These are phyloP conservation scores for Sporothrix humicola DNA, from an alignment of 2,329 filamentous ascomycete species.

Conservation along the genomic window DNA sequence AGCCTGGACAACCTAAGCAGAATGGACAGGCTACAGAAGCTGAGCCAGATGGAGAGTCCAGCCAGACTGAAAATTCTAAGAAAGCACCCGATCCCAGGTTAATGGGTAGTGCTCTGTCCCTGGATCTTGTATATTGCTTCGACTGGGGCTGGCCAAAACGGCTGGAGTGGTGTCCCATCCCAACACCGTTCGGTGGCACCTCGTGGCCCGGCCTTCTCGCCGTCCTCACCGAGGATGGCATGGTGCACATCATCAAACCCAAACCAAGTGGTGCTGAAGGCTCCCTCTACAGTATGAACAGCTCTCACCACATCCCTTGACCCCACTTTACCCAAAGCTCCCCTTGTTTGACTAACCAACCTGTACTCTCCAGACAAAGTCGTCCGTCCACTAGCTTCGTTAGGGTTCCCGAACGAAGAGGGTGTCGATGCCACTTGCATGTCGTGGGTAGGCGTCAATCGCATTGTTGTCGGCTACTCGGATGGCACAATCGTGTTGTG, in stretches of 20 bases:
- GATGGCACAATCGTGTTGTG: conserved; percentile 63
- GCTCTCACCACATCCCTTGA: too few species aligned
- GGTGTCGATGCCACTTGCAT: conserved; percentile 58
- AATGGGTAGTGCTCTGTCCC: too few species aligned
- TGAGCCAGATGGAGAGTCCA: too few species aligned
- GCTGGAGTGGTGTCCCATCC: conserved; percentile 60
- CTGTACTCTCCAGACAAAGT: conserved; percentile 50
- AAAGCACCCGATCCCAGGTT: too few species aligned
- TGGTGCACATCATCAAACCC: conserved; percentile 56
- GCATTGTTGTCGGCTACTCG: conserved; percentile 60
- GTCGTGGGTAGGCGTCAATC: conserved; percentile 62
- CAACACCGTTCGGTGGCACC: conserved; percentile 40
- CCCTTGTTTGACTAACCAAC: background rate
- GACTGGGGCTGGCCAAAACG: conserved; percentile 58
- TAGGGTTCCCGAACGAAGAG: conserved; percentile 55
- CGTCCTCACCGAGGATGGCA: conserved; percentile 58
- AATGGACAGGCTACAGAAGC: too few species aligned
- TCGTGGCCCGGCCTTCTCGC: conserved; percentile 50
- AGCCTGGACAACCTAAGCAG: too few species aligned
- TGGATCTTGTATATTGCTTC: conserved; percentile 55
- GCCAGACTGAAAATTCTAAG: too few species aligned
- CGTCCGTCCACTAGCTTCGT: conserved; percentile 51
- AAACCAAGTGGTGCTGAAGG: conserved; percentile 39
- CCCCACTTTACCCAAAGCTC: too few species aligned
- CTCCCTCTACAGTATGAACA: conserved; percentile 50